Base-by-base conservation (phyloP, 2,329 filamentous ascomycete species). In the Talaromyces rugulosus region DNA sequence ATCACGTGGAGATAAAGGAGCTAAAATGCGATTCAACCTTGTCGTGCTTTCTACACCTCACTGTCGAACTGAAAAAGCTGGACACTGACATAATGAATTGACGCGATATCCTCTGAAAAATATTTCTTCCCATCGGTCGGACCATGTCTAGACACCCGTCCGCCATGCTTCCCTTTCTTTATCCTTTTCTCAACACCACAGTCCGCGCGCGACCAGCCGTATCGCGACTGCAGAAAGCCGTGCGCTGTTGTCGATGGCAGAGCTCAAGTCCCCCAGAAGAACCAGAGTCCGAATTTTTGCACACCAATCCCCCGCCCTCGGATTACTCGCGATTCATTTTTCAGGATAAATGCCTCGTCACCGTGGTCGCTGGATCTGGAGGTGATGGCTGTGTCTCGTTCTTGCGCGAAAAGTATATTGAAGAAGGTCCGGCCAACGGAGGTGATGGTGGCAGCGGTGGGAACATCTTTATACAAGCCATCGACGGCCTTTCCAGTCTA, bases 301-400 rank as follows among this genome's bases (percentile, higher is more conserved):
- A 88, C 65, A 84, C 97, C 23, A 90, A 96, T 73, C 94, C 94
- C 2, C 73, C 85, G 0, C 92, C 93, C 0, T 89, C 92, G 70
- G 92, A 96, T 75, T 98, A 96, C 77, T 85, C 90, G 16, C 82
- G 88, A 34, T 87, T 91, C 4, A 89, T 88, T 52, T 99, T 99
- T 72, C 88, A 91, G 61, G 95, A 99, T 77, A 89, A 91, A 73
- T 93, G 93, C 60, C 85, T 86, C 7, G 77, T 98, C 31, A 90
- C 86, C 0, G 77, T 98, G 3, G 84, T 89, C 68, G 90, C 93
- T 18, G 95, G 95, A 8, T 78, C 82, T 2, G 95, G 95, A 30
- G 95, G 95, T 8, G 88, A 95, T 71, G 95, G 95, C 65, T 99
- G 95, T 72, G 91, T 98, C 57, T 95, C 95, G 0, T 99, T 98